Evolutionary conservation across 371 early-diverging fungal species (phyloP).

Genomic region (Phascolomyces articulosus): DNA sequence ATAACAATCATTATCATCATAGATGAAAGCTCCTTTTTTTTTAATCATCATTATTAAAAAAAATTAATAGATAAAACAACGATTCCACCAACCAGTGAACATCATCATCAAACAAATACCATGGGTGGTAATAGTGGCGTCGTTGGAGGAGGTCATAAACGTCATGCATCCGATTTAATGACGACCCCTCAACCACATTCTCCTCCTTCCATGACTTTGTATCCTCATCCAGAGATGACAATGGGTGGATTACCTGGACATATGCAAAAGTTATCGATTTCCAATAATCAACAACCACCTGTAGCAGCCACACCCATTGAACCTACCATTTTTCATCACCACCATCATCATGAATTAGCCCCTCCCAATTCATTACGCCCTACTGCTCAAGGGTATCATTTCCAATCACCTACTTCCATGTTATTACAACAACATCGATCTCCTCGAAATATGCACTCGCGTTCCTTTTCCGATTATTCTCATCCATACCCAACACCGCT

Average conservation of each 20-base stretch:
- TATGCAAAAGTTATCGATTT: slow-evolving; percentile 24
- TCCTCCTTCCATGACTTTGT: slow-evolving; percentile 1
- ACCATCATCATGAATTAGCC: slow-evolving; percentile 1
- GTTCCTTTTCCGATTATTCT: slow-evolving; percentile 52
- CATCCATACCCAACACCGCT: slow-evolving; percentile 39
- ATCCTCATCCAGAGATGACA: slow-evolving; percentile 13
- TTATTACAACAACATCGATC: slow-evolving; percentile 22
- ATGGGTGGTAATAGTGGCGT: no score
- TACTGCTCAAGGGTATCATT: neutral
- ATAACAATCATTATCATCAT: neutral
- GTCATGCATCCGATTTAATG: slow-evolving; percentile 33
- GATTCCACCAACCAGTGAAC: neutral
- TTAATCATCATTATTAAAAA: neutral
- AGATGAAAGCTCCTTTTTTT: neutral
- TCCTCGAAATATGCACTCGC: slow-evolving; percentile 44
- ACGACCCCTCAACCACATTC: neutral
- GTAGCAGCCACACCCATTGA: slow-evolving; percentile 22
- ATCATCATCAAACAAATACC: no score
- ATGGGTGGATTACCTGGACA: slow-evolving; percentile 10
- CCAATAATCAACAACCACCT: slow-evolving; percentile 12
- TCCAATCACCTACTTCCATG: slow-evolving; percentile 7
- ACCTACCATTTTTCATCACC: slow-evolving; percentile 11
- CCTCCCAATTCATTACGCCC: slow-evolving; percentile 6
- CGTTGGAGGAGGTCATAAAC: slow-evolving; percentile 19
- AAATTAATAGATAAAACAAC: neutral